Evolutionary conservation across 1,284 basidiomycete species (phyloP).

Genomic region (Psilocybe mexicana): DNA sequence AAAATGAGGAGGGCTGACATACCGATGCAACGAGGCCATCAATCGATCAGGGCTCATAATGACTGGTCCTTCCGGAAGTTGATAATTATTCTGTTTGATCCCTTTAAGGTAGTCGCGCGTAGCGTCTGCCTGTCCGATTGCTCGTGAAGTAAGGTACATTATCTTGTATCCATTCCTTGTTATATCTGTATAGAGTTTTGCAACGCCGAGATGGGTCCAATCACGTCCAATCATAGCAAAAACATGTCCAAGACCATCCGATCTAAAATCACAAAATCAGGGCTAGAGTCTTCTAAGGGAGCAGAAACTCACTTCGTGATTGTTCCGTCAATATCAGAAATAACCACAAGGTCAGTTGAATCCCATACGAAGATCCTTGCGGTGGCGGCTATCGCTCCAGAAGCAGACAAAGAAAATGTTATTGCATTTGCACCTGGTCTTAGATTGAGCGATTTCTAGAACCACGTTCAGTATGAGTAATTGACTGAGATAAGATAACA

Average conservation of each 20-base stretch:
- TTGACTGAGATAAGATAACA: not conserved
- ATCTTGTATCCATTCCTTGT: slow-evolving; percentile 96
- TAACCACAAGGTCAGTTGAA: slow-evolving; percentile 83
- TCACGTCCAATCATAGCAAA: slow-evolving; percentile 99
- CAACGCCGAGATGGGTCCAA: slow-evolving; percentile 98
- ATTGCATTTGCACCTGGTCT: slow-evolving; percentile 91
- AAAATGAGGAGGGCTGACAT: slow-evolving; percentile 25
- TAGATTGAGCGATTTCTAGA: slow-evolving; percentile 82
- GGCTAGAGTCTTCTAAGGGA: not conserved
- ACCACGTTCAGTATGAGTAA: not conserved
- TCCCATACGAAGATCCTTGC: slow-evolving; percentile 98
- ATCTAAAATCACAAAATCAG: slow-evolving; percentile 48
- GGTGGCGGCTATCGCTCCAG: slow-evolving; percentile 84
- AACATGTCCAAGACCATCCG: slow-evolving; percentile 96
- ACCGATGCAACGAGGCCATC: slow-evolving; percentile 95
- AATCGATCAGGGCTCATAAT: slow-evolving; percentile 98
- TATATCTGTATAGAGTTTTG: slow-evolving; percentile 98
- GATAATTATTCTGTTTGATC: slow-evolving; percentile 94
- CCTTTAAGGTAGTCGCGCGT: slow-evolving; percentile 95
- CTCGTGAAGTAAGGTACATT: slow-evolving; percentile 96
- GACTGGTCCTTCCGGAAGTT: slow-evolving; percentile 96
- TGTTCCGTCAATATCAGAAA: slow-evolving; percentile 99
- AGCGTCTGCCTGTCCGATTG: slow-evolving; percentile 97
- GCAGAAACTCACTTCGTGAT: slow-evolving; percentile 85
- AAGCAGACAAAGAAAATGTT: slow-evolving; percentile 93